phyloP scores from a whole-genome alignment of 495 filamentous ascomycete genomes.

The Trichoderma parareesei region DNA sequence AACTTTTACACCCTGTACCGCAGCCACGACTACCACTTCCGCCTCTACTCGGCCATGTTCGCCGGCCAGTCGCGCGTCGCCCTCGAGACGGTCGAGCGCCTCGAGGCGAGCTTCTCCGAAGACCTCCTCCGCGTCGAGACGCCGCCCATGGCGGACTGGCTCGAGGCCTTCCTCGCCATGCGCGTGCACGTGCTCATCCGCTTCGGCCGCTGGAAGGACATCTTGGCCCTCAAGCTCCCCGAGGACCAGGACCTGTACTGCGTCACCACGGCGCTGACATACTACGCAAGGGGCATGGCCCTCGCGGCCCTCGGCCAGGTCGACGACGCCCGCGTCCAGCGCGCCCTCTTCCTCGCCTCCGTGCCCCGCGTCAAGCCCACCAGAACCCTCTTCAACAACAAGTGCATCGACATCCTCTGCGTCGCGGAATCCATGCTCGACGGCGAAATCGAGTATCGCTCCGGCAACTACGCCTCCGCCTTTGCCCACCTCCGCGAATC shows the following conservation, averaged over 20 bases:
- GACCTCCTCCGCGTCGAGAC: constrained; percentile 51
- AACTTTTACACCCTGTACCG: constrained; percentile 66
- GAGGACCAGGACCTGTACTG: constrained; percentile 48
- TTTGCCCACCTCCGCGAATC: constrained; percentile 46
- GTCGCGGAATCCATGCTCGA: constrained; percentile 57
- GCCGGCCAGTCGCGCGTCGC: constrained; percentile 49
- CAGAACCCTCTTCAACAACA: constrained; percentile 60
- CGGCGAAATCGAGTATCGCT: constrained; percentile 60
- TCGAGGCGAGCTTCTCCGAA: constrained; percentile 51
- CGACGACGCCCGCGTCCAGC: constrained; percentile 38
- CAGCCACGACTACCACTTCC: constrained; percentile 58
- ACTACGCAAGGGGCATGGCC: constrained; percentile 60
- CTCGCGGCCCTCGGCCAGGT: constrained; percentile 45
- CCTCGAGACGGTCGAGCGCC: constrained; percentile 41
- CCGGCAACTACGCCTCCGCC: constrained; percentile 43
- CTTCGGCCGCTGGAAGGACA: constrained; percentile 57
- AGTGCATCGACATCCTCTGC: constrained; percentile 47
- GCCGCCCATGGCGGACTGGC: constrained; percentile 66
- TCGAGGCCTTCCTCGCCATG: constrained; percentile 56
- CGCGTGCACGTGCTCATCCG: constrained; percentile 56
- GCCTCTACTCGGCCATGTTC: constrained; percentile 66
- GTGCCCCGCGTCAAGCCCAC: constrained; percentile 38
- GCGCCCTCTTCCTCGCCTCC: constrained; percentile 37
- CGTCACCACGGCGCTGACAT: constrained; percentile 52
- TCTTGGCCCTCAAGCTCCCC: constrained; percentile 42